These are phyloP conservation scores for Sugiyamaella pinicola DNA, from an alignment of 1,139 yeast species.

Conservation along the genomic window DNA sequence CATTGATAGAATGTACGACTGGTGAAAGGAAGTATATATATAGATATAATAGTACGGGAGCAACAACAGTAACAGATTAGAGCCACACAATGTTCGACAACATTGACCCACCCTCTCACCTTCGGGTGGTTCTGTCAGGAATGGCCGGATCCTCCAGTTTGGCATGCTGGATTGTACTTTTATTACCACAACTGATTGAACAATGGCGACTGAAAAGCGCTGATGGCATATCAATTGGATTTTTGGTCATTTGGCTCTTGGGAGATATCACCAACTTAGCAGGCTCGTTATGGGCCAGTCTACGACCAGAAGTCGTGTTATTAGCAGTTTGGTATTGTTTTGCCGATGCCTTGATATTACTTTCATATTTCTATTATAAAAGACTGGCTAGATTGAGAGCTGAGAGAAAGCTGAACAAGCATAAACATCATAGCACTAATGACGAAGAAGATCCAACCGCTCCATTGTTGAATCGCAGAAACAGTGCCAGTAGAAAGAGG, in stretches of 20 bases:
- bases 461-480: constrained; percentile 33
- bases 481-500: constrained; percentile 28
- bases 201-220: constrained; percentile 80
- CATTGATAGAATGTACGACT: too few species aligned
- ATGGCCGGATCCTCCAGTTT: constrained; percentile 59
- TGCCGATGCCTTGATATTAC: constrained; percentile 64
- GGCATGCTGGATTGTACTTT: constrained; percentile 80
- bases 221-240: constrained; percentile 75
- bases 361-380: constrained; percentile 58
- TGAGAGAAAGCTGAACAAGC: constrained; percentile 11
- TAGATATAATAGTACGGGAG: too few species aligned
- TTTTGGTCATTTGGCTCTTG: constrained; percentile 68
- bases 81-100: background rate
- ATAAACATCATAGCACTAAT: constrained; percentile 20
- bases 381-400: constrained; percentile 24
- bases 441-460: constrained; percentile 26
- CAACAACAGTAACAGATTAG: too few species aligned
- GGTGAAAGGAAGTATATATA: too few species aligned
- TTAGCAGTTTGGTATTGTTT: constrained; percentile 76
- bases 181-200: constrained; percentile 77
- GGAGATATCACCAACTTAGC: constrained; percentile 71
- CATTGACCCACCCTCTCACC: constrained; percentile 34
- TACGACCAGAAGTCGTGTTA: constrained; percentile 68
- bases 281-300: constrained; percentile 72
- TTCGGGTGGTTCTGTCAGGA: constrained; percentile 55